A percentile compares a stretch with the other conserved stretches of the same genome.
Conservation (phyloP, 2,329 filamentous ascomycete genomes). For the Claviceps quebecensis region DNA sequence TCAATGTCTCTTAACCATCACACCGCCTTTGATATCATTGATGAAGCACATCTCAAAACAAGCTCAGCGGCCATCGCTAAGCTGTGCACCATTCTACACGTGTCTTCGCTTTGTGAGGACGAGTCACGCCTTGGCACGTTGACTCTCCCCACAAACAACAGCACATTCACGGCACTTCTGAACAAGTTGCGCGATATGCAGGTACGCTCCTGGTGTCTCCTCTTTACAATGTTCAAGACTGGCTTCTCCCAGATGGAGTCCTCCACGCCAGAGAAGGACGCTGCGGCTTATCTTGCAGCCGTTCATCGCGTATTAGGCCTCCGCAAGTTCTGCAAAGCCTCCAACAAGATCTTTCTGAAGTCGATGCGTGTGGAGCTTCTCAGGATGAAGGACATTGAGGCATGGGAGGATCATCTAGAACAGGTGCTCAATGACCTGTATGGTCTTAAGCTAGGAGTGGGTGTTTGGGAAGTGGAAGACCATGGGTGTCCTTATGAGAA, state of each 20-base stretch:
- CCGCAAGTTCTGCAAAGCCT: constrained; percentile 70
- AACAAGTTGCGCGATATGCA: constrained; percentile 75
- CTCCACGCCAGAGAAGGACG: constrained; percentile 51
- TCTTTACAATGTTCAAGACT: constrained; percentile 68
- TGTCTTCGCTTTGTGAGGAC: constrained; percentile 71
- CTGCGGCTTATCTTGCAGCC: constrained; percentile 65
- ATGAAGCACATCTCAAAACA: constrained; percentile 60
- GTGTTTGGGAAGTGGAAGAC: constrained; percentile 53
- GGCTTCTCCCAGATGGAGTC: constrained; percentile 53
- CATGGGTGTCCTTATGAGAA: constrained; percentile 68
- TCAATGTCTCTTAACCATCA: constrained; percentile 52
- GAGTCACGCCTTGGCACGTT: constrained; percentile 65
- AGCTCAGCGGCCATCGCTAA: constrained; percentile 60
- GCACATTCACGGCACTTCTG: constrained; percentile 38
- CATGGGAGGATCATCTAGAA: constrained; percentile 74
- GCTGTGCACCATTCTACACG: constrained; percentile 62
- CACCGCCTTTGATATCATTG: constrained; percentile 67
- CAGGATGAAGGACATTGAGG: constrained; percentile 59
- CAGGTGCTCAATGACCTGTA: constrained; percentile 77
- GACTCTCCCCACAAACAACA: constrained; percentile 41
- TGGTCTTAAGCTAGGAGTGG: constrained; percentile 61
- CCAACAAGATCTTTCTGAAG: constrained; percentile 78
- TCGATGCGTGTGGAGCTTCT: constrained; percentile 79
- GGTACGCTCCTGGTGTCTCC: constrained; percentile 73
- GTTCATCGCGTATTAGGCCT: constrained; percentile 76